Conservation (phyloP, 1,139 yeast genomes). For the Geotrichum macrosporum region DNA sequence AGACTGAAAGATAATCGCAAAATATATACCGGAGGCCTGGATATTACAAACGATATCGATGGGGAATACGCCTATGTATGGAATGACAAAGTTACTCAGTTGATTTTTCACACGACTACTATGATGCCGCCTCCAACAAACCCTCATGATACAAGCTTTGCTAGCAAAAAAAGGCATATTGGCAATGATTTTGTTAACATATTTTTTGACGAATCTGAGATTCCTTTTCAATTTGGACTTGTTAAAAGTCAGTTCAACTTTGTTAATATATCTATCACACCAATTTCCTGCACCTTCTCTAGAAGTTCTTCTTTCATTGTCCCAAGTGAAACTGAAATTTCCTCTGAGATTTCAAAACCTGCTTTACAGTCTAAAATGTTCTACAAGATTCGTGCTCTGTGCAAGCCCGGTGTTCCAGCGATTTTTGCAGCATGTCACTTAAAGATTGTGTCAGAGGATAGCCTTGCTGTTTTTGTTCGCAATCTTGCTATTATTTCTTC, state of each 20-base stretch:
- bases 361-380: slow-evolving; percentile 29
- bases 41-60: slow-evolving; percentile 61
- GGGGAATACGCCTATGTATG: slow-evolving; percentile 75
- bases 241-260: slow-evolving; percentile 79
- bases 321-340: neutral
- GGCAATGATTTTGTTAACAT: slow-evolving; percentile 82
- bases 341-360: neutral
- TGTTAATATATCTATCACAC: slow-evolving; percentile 71
- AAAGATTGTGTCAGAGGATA: slow-evolving; percentile 59
- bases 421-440: slow-evolving; percentile 72
- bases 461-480: slow-evolving; percentile 60
- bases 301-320: slow-evolving; percentile 12
- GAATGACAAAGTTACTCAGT: slow-evolving; percentile 66
- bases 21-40: slow-evolving; percentile 76
- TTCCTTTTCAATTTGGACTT: slow-evolving; percentile 63
- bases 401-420: slow-evolving; percentile 70
- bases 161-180: slow-evolving; percentile 73
- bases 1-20: slow-evolving; percentile 51
- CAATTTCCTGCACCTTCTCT: slow-evolving; percentile 43
- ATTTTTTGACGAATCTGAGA: slow-evolving; percentile 70
- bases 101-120: slow-evolving; percentile 74
- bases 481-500: slow-evolving; percentile 63
- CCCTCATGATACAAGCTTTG: slow-evolving; percentile 44
- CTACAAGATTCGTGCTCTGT: slow-evolving; percentile 58
- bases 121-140: slow-evolving; percentile 59